Conservation (phyloP, 2,329 filamentous ascomycete genomes). For the Trichoderma sp. region DNA sequence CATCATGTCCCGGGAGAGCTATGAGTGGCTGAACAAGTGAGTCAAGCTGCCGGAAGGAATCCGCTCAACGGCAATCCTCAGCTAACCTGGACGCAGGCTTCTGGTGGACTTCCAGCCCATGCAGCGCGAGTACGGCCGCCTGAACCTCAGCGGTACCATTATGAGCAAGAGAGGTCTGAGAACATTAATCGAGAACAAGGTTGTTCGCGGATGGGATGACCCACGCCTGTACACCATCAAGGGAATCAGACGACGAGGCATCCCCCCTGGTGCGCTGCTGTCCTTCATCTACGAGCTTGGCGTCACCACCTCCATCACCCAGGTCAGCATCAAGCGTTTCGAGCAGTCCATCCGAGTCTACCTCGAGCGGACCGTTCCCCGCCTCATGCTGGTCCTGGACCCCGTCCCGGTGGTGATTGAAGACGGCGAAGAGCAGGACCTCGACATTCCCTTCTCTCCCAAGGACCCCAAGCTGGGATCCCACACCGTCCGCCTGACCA, state of each 20-base stretch:
- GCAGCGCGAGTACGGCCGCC: slow-evolving; percentile 77
- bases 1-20: slow-evolving; percentile 78
- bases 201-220: slow-evolving; percentile 88
- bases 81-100: background rate
- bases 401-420: slow-evolving; percentile 82
- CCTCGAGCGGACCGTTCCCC: slow-evolving; percentile 83
- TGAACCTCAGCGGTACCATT: slow-evolving; percentile 79
- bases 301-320: slow-evolving; percentile 78
- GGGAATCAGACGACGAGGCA: slow-evolving; percentile 77
- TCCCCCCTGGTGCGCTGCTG: slow-evolving; percentile 85
- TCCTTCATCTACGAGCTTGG: slow-evolving; percentile 90
- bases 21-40: slow-evolving; percentile 79
- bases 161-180: slow-evolving; percentile 84
- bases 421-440: slow-evolving; percentile 59
- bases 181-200: slow-evolving; percentile 74
- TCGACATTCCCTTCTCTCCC: slow-evolving; percentile 78
- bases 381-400: slow-evolving; percentile 86
- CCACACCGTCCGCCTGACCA: slow-evolving; percentile 66
- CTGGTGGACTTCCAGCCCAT: slow-evolving; percentile 58
- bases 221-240: slow-evolving; percentile 87
- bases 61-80: too few relatives aligned
- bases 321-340: slow-evolving; percentile 80
- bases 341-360: slow-evolving; percentile 84
- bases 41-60: background rate
- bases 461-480: slow-evolving; percentile 72